Percentiles rank a stretch among this genome's conserved stretches.
These are phyloP conservation scores for Mesembryanthemum crystallinum DNA, from an alignment of 148 eudicot genomes.

Conservation along the genomic window DNA sequence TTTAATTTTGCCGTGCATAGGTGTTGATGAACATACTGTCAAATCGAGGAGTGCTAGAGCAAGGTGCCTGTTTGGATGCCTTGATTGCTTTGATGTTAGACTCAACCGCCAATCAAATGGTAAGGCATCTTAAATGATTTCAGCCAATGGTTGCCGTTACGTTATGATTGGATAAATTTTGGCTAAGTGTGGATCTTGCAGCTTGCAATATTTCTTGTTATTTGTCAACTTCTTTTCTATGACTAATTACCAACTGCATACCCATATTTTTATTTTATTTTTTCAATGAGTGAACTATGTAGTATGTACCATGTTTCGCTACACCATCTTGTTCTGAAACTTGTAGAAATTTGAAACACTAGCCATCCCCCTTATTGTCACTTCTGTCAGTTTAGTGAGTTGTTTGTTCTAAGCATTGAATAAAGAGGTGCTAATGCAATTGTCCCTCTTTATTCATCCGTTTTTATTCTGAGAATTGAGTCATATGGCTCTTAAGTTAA, in stretches of 20 bases:
- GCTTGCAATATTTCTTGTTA: background rate
- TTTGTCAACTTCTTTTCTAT: background rate
- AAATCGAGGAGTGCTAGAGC: constrained; percentile 84
- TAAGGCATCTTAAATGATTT: constrained; percentile 22
- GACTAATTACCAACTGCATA: background rate
- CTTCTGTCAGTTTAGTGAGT: background rate
- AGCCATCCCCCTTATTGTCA: background rate
- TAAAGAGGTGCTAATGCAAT: background rate
- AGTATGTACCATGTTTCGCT: background rate
- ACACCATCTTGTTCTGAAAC: background rate
- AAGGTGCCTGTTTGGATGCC: constrained; percentile 91
- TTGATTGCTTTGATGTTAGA: constrained; percentile 87
- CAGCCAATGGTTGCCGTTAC: background rate
- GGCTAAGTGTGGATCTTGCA: background rate
- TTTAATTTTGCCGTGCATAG: constrained; percentile 30
- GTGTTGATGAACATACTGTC: constrained; percentile 82
- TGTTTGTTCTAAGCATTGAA: background rate
- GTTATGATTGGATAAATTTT: background rate
- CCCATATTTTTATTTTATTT: background rate
- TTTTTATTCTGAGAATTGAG: background rate
- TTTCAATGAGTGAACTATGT: too few relatives aligned
- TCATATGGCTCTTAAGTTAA: background rate
- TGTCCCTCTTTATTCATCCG: background rate
- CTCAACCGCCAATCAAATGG: constrained; percentile 92
- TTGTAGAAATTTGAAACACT: too few relatives aligned